Evolutionary conservation across 148 eudicot genomes (phyloP), one percentile per base, ranked within the genome.

Genomic region (Cornus suecica): DNA sequence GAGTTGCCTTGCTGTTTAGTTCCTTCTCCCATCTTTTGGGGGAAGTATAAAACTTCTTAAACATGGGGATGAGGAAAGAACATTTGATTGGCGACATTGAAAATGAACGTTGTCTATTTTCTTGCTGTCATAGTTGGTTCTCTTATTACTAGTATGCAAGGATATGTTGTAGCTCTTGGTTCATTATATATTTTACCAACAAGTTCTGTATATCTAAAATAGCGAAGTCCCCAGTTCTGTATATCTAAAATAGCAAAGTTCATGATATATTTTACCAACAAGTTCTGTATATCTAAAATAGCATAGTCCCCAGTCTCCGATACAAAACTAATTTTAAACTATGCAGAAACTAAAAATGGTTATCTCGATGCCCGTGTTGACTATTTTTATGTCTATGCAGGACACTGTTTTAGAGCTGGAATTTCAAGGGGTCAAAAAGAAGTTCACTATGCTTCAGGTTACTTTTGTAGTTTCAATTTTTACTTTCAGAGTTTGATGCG

Each of bases 391-490:
- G 42, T 58, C 60, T 84, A 16, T 88, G 78, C 87, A 95, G 99
- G 99, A 95, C 78, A 95, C 94, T 71, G 99, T 95, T 65, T 80
- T 95, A 74, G 99, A 95, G 87, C 92, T 95, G 75, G 99, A 95
- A 83, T 95, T 95, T 86, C 99, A 95, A 85, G 99, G 97, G 48
- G 94, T 95, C 81, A 92, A 89, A 83, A 95, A 91, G 86, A 80
- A 92, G 72, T 82, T 89, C 74, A 92, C 97, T 77, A 95, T 95
- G 99, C 97, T 95, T 78, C 97, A 95, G 97, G 99, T 95, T 48
- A 83, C 76, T 76, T 28, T 1, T 52, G 58, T 54, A 24, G 41
- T 48, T 37, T 64, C 42, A 18, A 41, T 71, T 76, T 27, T 76
- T 27, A 73, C 22, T 22, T 83, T 74, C 28, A 66, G 67, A 45